Percentiles rank a stretch among this genome's conserved stretches.
These are phyloP conservation scores for Coccomyxa subellipsoidea DNA, from an alignment of 163 green algal species.

Conservation along the genomic window DNA sequence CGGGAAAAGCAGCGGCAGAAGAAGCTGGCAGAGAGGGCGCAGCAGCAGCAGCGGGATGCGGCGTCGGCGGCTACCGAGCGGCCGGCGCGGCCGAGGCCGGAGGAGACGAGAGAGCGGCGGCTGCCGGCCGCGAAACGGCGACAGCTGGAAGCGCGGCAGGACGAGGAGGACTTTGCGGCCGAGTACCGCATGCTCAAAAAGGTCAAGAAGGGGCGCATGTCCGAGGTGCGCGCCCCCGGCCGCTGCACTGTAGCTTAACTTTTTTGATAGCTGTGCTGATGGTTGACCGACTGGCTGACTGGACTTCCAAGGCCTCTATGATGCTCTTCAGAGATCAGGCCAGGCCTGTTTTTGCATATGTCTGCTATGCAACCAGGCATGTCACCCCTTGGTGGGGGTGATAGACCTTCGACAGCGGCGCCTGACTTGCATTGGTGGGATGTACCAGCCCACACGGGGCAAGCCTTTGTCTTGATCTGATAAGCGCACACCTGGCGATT, in stretches of 20 bases:
- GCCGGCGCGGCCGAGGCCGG: background rate
- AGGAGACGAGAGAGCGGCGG: slow-evolving; percentile 21
- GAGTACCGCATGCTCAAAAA: slow-evolving; percentile 88
- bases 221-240: slow-evolving; percentile 32
- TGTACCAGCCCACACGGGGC: too few species aligned
- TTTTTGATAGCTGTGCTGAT: background rate
- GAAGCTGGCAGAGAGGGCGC: slow-evolving; percentile 1
- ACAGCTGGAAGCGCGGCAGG: slow-evolving; percentile 61
- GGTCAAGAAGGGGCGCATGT: slow-evolving; percentile 85
- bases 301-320: background rate
- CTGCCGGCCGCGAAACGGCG: slow-evolving; percentile 75
- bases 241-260: background rate
- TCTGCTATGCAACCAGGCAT: background rate
- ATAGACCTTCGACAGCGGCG: too few species aligned
- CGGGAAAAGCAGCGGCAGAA: slow-evolving; percentile 82
- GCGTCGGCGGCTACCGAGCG: background rate
- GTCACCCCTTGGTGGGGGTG: too few species aligned
- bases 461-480: too few species aligned
- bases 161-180: slow-evolving; percentile 69
- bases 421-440: too few species aligned
- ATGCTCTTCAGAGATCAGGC: background rate
- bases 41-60: background rate
- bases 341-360: background rate
- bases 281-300: background rate
- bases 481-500: too few species aligned